Conservation (phyloP, 1,139 yeast genomes). For the Suzukiozyma palmioleophila region DNA sequence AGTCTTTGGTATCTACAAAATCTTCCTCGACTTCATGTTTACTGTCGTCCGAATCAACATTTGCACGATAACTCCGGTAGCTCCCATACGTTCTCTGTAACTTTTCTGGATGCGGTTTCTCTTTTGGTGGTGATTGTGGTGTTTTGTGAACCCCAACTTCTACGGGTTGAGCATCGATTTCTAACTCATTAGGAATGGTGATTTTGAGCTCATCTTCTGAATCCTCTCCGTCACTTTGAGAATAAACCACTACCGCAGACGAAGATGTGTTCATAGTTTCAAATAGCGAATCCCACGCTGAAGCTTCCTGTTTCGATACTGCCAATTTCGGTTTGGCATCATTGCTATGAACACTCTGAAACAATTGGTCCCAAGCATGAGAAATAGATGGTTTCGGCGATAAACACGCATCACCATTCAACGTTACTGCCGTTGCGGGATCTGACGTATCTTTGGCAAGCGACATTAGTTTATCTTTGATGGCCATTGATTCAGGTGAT, state of each 20-base stretch:
- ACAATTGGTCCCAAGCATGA: slow-evolving; percentile 20
- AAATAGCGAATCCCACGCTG: not conserved
- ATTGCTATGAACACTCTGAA: slow-evolving; percentile 12
- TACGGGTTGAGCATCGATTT: not conserved
- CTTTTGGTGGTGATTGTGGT: not conserved
- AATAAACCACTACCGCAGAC: not conserved
- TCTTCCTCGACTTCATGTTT: slow-evolving; percentile 8
- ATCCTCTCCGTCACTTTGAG: not conserved
- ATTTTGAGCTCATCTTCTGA: not conserved
- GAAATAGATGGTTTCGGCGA: not conserved
- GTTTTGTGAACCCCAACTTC: not conserved
- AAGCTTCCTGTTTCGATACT: not conserved
- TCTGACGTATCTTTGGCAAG: not conserved
- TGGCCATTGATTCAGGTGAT: slow-evolving; percentile 5
- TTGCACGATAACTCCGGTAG: slow-evolving; percentile 18
- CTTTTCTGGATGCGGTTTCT: not conserved
- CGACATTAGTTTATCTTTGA: slow-evolving; percentile 4
- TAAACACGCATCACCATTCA: not conserved
- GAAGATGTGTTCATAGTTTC: slow-evolving; percentile 3
- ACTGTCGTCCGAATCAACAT: slow-evolving; percentile 9
- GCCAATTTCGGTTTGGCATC: slow-evolving; percentile 3
- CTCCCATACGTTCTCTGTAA: slow-evolving; percentile 15
- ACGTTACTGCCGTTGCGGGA: not conserved
- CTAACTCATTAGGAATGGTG: not conserved
- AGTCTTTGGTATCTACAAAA: slow-evolving; percentile 8